Evolutionary conservation across 2,329 filamentous ascomycete species (phyloP).

Genomic region (Hypoxylon sp.): DNA sequence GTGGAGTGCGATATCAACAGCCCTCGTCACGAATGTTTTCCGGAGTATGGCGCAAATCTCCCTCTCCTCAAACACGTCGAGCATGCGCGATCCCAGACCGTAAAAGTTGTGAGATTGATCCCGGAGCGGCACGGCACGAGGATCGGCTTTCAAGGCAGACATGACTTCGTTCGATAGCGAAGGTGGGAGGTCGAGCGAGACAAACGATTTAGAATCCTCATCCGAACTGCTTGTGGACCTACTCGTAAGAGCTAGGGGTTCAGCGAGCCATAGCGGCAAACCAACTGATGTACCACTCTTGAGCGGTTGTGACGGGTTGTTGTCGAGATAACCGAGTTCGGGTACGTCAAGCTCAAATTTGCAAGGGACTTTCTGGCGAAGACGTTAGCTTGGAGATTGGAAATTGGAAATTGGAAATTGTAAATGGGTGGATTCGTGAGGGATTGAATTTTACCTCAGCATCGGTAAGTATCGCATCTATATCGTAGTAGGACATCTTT

Average conservation of each 20-base stretch:
- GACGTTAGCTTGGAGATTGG: slow-evolving; percentile 35
- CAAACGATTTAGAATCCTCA: slow-evolving; percentile 69
- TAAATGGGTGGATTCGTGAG: background rate
- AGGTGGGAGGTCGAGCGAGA: slow-evolving; percentile 85
- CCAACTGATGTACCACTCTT: slow-evolving; percentile 85
- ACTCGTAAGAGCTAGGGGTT: slow-evolving; percentile 86
- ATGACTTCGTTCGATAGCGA: slow-evolving; percentile 84
- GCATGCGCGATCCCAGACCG: slow-evolving; percentile 83
- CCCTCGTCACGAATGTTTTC: slow-evolving; percentile 85
- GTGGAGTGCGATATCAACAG: slow-evolving; percentile 87
- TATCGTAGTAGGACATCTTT: slow-evolving; percentile 84
- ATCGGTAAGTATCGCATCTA: slow-evolving; percentile 87
- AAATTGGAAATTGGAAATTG: background rate
- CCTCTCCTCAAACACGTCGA: slow-evolving; percentile 89
- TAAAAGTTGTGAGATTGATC: slow-evolving; percentile 91
- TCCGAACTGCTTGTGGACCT: slow-evolving; percentile 55
- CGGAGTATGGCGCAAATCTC: slow-evolving; percentile 82
- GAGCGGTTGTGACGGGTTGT: slow-evolving; percentile 78
- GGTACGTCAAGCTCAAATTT: slow-evolving; percentile 93
- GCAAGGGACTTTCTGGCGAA: slow-evolving; percentile 89
- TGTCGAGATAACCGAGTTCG: slow-evolving; percentile 89
- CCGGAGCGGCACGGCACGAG: slow-evolving; percentile 86
- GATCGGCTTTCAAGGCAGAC: slow-evolving; percentile 91
- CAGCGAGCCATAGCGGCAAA: slow-evolving; percentile 93
- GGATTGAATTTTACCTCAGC: slow-evolving; percentile 73